Percentiles rank a stretch among this genome's conserved stretches.
These are phyloP conservation scores for Aureobasidium sp. DNA, from an alignment of 2,329 filamentous ascomycete genomes.

Conservation along the genomic window DNA sequence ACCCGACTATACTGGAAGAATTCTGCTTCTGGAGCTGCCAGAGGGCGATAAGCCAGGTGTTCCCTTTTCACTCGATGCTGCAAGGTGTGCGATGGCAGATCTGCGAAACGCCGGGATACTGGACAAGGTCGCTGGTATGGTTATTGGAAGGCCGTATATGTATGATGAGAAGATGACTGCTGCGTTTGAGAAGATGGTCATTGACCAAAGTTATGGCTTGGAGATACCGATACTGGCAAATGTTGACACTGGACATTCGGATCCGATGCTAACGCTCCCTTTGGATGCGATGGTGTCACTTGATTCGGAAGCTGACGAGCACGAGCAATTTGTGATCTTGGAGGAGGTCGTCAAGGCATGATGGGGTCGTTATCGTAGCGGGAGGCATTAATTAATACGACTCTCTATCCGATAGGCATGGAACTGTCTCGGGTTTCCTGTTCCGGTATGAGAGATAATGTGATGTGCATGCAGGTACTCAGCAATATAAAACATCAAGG, in stretches of 20 bases:
- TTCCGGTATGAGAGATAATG: not conserved
- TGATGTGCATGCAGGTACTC: not conserved
- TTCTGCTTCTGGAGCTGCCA: constrained; percentile 11
- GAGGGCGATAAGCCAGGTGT: not conserved
- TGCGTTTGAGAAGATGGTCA: not conserved
- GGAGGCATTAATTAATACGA: not conserved
- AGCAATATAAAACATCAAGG: not conserved
- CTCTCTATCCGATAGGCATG: no score
- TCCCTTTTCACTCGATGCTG: not conserved
- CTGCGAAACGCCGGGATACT: constrained; percentile 7
- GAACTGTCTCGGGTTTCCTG: no score
- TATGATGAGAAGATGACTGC: constrained; percentile 6
- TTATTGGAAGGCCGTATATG: constrained; percentile 13
- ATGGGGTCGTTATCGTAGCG: not conserved
- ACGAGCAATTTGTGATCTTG: not conserved
- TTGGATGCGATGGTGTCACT: constrained; percentile 2
- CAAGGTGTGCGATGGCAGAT: constrained; percentile 1
- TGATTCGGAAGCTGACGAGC: not conserved
- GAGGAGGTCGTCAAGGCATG: not conserved
- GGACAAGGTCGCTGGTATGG: not conserved
- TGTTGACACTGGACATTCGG: constrained; percentile 12
- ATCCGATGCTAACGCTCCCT: constrained; percentile 13
- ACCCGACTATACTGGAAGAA: not conserved
- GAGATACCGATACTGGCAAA: constrained; percentile 6
- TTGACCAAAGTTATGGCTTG: not conserved